phyloP scores from a whole-genome alignment of 192 early-diverging fungal genomes.

The Backusella luteola region DNA sequence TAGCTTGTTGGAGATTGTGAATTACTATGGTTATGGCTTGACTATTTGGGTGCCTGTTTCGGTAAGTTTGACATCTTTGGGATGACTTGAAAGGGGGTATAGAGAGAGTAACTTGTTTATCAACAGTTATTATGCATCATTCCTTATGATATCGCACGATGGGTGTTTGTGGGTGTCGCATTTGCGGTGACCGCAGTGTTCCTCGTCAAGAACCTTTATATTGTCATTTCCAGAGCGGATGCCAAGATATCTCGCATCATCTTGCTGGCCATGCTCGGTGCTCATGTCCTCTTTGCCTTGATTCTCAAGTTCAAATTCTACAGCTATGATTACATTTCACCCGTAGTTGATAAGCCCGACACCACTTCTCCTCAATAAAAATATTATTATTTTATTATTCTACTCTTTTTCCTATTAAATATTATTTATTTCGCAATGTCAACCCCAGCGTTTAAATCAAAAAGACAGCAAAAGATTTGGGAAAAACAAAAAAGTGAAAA shows the following conservation, averaged over 20 bases:
- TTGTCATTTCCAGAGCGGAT: constrained; percentile 66
- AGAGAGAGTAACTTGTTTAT: neutral
- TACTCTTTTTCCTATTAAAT: neutral
- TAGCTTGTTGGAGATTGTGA: constrained; percentile 82
- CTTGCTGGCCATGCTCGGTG: constrained; percentile 60
- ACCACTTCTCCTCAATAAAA: neutral
- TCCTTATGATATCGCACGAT: constrained; percentile 78
- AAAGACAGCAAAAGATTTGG: constrained; percentile 27
- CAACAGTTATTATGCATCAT: constrained; percentile 75
- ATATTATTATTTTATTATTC: neutral
- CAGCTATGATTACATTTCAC: constrained; percentile 47
- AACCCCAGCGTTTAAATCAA: constrained; percentile 23
- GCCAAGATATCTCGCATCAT: constrained; percentile 69
- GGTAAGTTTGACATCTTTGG: constrained; percentile 37
- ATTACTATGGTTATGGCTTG: constrained; percentile 90
- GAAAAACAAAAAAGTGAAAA: constrained; percentile 21
- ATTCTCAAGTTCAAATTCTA: constrained; percentile 89
- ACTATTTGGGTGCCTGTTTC: constrained; percentile 93
- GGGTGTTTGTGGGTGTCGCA: constrained; percentile 76
- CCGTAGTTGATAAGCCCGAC: neutral
- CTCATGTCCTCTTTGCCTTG: constrained; percentile 69
- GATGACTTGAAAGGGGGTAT: neutral
- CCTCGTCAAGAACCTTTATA: constrained; percentile 55
- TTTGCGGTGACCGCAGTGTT: constrained; percentile 63
- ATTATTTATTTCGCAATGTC: neutral